Conservation (phyloP, 163 green algal species). For the Prototheca stagnorum region DNA sequence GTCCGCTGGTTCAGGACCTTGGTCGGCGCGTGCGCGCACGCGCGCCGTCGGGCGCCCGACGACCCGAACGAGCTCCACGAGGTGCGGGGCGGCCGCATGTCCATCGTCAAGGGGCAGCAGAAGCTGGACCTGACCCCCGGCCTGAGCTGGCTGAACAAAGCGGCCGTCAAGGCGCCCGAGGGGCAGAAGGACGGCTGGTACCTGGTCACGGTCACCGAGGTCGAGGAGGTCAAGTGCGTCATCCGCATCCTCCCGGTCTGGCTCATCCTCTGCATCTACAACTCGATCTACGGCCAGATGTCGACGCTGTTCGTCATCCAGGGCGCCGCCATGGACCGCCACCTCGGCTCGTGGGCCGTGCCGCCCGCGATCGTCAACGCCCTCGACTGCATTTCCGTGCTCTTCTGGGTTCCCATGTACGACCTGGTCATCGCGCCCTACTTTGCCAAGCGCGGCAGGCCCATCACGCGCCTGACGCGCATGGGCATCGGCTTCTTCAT, state of each 20-base stretch:
- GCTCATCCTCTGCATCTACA: conserved; percentile 18
- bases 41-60: conserved; percentile 2
- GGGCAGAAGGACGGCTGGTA: not conserved
- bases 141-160: conserved; percentile 13
- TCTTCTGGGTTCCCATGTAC: conserved; percentile 25
- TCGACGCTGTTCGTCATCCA: conserved; percentile 26
- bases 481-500: conserved; percentile 20
- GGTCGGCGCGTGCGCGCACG: conserved; percentile 6
- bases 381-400: conserved; percentile 20
- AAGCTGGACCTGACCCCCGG: conserved; percentile 2
- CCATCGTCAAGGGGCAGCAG: conserved; percentile 7
- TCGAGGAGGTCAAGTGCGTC: conserved; percentile 21
- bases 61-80: conserved; percentile 9
- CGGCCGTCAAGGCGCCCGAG: not conserved
- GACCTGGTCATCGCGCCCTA: conserved; percentile 15
- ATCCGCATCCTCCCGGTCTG: conserved; percentile 9
- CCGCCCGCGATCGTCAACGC: conserved; percentile 3
- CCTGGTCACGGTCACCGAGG: conserved; percentile 16
- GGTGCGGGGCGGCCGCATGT: conserved; percentile 5
- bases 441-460: conserved; percentile 7
- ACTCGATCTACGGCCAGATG: conserved; percentile 21
- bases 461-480: conserved; percentile 12
- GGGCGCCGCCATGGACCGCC: conserved; percentile 8
- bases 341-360: conserved; percentile 4
- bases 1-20: conserved; percentile 7